A percentile compares a stretch with the other conserved stretches of the same genome.
phyloP scores from a whole-genome alignment of 2,329 filamentous ascomycete species.

The Diplodia corticola region DNA sequence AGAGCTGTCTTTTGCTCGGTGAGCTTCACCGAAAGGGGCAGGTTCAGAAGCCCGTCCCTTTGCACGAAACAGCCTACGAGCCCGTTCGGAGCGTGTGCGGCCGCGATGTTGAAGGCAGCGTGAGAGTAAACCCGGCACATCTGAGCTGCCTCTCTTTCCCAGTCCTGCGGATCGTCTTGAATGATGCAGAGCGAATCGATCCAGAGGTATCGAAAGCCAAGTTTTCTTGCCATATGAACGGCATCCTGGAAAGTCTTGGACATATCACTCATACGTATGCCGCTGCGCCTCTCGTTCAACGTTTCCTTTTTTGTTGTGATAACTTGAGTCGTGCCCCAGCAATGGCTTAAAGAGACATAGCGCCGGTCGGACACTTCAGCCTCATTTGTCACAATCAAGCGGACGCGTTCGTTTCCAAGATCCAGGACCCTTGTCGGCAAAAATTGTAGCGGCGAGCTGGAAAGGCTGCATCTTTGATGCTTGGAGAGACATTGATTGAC shows the following conservation, averaged over 20 bases:
- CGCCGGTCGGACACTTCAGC: not conserved
- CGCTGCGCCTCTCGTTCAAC: not conserved
- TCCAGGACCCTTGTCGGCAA: too few species aligned
- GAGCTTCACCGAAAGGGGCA: not conserved
- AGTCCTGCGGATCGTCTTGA: slow-evolving; percentile 21
- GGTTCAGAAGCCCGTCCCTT: not conserved
- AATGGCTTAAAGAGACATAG: slow-evolving; percentile 8
- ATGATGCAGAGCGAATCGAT: slow-evolving; percentile 27
- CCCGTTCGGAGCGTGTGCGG: not conserved
- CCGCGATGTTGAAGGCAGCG: not conserved
- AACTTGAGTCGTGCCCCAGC: not conserved
- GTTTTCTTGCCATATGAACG: not conserved
- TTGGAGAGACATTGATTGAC: too few species aligned
- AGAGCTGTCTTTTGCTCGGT: not conserved
- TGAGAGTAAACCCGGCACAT: slow-evolving; percentile 13
- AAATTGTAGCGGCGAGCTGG: too few species aligned
- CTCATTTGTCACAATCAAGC: too few species aligned
- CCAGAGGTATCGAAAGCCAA: slow-evolving; percentile 24
- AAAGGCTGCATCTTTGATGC: too few species aligned
- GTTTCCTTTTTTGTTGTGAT: not conserved
- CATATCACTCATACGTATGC: not conserved
- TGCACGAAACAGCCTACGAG: not conserved
- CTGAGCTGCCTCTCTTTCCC: slow-evolving; percentile 5
- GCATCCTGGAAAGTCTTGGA: slow-evolving; percentile 22
- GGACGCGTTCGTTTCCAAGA: too few species aligned